Conservation (phyloP, 495 filamentous ascomycete species). For the Tetracladium setigerum region DNA sequence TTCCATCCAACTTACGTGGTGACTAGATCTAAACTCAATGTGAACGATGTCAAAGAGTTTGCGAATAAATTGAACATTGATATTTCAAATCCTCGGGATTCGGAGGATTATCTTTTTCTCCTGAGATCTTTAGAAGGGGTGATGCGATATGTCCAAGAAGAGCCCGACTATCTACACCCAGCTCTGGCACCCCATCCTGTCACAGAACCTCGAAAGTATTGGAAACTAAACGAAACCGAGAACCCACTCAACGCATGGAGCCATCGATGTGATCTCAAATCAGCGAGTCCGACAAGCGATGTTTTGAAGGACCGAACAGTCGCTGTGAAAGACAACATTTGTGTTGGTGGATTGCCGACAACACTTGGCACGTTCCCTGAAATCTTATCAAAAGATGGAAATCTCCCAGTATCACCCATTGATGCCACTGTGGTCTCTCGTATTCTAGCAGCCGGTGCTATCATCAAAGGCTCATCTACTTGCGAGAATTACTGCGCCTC, state of each 20-base stretch:
- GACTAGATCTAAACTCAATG: too few relatives aligned
- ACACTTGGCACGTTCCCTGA: slow-evolving; percentile 21
- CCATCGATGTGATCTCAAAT: slow-evolving; percentile 19
- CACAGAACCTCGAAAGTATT: too few relatives aligned
- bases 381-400: slow-evolving; percentile 22
- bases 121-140: too few relatives aligned
- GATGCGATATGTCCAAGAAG: too few relatives aligned
- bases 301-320: slow-evolving; percentile 16
- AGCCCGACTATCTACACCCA: too few relatives aligned
- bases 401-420: slow-evolving; percentile 29
- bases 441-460: slow-evolving; percentile 36
- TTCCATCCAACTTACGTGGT: too few relatives aligned
- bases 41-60: too few relatives aligned
- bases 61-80: too few relatives aligned
- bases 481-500: slow-evolving; percentile 36
- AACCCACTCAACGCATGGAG: slow-evolving; percentile 36
- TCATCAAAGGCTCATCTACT: slow-evolving; percentile 34
- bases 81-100: too few relatives aligned
- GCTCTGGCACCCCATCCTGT: too few relatives aligned
- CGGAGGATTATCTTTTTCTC: too few relatives aligned
- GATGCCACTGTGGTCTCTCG: slow-evolving; percentile 42
- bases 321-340: slow-evolving; percentile 22
- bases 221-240: slow-evolving; percentile 17
- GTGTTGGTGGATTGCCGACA: slow-evolving; percentile 15
- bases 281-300: slow-evolving; percentile 7